Conservation (phyloP, 73 alveolate species). For the Paramecium bursaria region DNA sequence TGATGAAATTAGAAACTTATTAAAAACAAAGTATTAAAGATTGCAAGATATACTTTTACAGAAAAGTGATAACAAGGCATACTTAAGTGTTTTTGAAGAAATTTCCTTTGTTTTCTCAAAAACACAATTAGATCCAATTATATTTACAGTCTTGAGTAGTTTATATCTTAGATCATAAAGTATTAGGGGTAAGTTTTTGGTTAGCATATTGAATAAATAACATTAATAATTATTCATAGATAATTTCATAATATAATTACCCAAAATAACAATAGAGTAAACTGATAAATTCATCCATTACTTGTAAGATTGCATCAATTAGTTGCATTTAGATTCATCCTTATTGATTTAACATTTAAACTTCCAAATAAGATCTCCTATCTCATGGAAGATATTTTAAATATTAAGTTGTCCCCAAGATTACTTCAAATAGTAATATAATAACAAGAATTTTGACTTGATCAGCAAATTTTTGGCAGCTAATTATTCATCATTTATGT, state of each 20-base stretch:
- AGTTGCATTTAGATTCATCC: not conserved
- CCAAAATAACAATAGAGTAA: not conserved
- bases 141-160: not conserved
- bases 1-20: not conserved
- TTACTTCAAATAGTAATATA: not conserved
- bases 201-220: not conserved
- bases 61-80: not conserved
- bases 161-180: constrained; percentile 12
- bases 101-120: constrained; percentile 5
- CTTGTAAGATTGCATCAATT: not conserved
- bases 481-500: constrained; percentile 47
- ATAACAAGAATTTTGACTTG: not conserved
- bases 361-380: not conserved
- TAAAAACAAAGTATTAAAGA: not conserved
- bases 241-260: not conserved
- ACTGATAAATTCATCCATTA: not conserved
- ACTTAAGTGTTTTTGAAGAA: constrained; percentile 10
- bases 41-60: not conserved
- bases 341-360: constrained; percentile 1
- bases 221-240: constrained; percentile 22
- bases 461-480: constrained; percentile 25
- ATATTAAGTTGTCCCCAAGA: not conserved
- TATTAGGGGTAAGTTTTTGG: not conserved
- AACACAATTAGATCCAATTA: not conserved
- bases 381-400: constrained; percentile 28